Evolutionary conservation across 73 alveolate species (phyloP).

Genomic region (Paramecium sonneborni): DNA sequence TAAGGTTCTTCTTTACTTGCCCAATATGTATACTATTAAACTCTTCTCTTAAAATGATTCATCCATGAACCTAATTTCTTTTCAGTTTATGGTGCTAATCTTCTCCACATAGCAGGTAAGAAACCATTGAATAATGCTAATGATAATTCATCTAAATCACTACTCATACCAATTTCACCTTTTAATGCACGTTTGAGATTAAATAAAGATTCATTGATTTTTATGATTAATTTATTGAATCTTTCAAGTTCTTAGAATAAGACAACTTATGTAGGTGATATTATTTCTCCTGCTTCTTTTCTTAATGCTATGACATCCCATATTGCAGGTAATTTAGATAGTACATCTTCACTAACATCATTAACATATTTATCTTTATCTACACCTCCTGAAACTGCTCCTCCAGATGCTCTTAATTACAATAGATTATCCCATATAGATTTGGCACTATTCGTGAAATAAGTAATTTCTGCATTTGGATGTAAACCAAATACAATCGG

Average conservation of each 20-base stretch:
- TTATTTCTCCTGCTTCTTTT: constrained; percentile 72
- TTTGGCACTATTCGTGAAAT: constrained; percentile 92
- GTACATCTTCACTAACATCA: constrained; percentile 54
- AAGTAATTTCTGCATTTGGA: constrained; percentile 97
- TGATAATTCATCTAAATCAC: constrained; percentile 89
- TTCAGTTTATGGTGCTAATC: constrained; percentile 77
- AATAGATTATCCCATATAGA: constrained; percentile 82
- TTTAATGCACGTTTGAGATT: constrained; percentile 79
- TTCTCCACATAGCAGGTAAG: constrained; percentile 81
- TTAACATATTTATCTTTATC: not conserved
- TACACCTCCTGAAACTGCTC: constrained; percentile 92
- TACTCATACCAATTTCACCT: constrained; percentile 85
- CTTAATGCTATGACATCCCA: constrained; percentile 74
- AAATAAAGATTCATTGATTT: constrained; percentile 70
- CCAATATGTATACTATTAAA: constrained; percentile 95
- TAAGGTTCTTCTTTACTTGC: constrained; percentile 96
- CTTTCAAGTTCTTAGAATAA: constrained; percentile 82
- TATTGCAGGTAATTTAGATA: constrained; percentile 59
- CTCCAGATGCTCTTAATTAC: constrained; percentile 93
- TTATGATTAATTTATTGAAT: constrained; percentile 72
- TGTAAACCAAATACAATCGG: constrained; percentile 98
- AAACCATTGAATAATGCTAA: constrained; percentile 79
- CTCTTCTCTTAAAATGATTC: constrained; percentile 89
- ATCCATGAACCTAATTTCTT: constrained; percentile 89
- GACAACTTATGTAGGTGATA: constrained; percentile 80